Percentiles rank a stretch among this genome's conserved stretches.
Evolutionary conservation across 202 grass and related monocot genomes (phyloP).

Genomic region (Zizania palustris): DNA sequence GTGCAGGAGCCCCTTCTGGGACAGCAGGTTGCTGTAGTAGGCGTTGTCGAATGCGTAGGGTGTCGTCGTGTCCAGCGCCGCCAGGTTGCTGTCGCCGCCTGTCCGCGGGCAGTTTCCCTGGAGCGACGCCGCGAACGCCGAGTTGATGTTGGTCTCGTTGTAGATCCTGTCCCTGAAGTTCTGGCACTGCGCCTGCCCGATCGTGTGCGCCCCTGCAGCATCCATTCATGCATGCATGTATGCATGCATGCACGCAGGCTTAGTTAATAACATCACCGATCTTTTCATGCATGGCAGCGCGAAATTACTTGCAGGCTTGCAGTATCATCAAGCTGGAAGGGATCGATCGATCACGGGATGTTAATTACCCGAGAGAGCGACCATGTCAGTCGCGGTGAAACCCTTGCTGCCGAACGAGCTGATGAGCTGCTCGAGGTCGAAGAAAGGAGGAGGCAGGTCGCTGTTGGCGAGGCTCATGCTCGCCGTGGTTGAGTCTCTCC

Average conservation of each 20-base stretch:
- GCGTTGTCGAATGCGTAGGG: conserved; percentile 43
- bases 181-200: conserved; percentile 63
- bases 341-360: too few relatives aligned
- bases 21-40: not conserved
- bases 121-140: conserved; percentile 46
- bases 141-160: conserved; percentile 66
- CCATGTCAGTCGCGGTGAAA: conserved; percentile 54
- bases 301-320: too few relatives aligned
- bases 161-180: conserved; percentile 70
- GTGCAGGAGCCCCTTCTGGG: not conserved
- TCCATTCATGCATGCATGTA: too few relatives aligned
- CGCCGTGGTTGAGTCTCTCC: conserved; percentile 50
- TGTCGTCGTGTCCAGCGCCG: not conserved
- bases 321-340: too few relatives aligned
- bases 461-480: not conserved
- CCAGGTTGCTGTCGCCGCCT: conserved; percentile 36
- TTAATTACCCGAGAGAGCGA: conserved; percentile 44
- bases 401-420: conserved; percentile 38
- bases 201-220: conserved; percentile 66
- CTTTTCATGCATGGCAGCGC: too few relatives aligned
- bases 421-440: conserved; percentile 27
- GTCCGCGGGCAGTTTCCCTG: conserved; percentile 57
- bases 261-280: too few relatives aligned
- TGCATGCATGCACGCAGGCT: too few relatives aligned
- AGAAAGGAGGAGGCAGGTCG: conserved; percentile 39